Evolutionary conservation across 345 rosid genomes (phyloP).

Genomic region (Reutealis trisperma): DNA sequence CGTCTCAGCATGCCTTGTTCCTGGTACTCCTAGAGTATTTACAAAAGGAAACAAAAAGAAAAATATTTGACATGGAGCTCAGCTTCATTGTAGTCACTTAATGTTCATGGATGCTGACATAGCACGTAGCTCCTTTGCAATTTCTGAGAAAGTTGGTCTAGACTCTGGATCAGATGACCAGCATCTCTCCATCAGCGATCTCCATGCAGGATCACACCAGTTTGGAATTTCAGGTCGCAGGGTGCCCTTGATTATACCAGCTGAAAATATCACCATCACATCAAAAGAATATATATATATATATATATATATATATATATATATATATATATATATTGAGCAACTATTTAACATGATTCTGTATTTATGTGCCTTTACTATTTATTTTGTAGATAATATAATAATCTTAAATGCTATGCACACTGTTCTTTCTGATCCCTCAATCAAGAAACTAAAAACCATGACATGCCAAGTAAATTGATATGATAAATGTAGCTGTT

Average conservation of each 20-base stretch:
- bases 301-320: too few relatives aligned
- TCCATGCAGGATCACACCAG: conserved; percentile 50
- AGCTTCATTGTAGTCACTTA: conserved; percentile 20
- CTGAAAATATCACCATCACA: conserved; percentile 24
- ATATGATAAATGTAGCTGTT: neutral
- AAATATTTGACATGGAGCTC: neutral
- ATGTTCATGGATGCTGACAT: conserved; percentile 43
- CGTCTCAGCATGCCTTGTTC: conserved; percentile 1
- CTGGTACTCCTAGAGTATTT: neutral
- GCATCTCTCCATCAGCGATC: conserved; percentile 54
- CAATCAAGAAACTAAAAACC: neutral
- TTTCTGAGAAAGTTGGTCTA: conserved; percentile 51
- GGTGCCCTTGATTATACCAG: conserved; percentile 37
- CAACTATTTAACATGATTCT: neutral
- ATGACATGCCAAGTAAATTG: neutral
- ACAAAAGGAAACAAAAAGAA: neutral
- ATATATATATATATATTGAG: neutral
- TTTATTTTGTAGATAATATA: neutral
- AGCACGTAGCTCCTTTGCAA: conserved; percentile 40
- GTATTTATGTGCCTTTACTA: neutral
- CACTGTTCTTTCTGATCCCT: neutral
- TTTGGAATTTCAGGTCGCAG: conserved; percentile 43
- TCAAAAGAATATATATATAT: neutral
- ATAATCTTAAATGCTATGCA: neutral
- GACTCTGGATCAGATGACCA: conserved; percentile 44